Conservation (phyloP, 768 basidiomycete genomes). For the Russula emetica region DNA sequence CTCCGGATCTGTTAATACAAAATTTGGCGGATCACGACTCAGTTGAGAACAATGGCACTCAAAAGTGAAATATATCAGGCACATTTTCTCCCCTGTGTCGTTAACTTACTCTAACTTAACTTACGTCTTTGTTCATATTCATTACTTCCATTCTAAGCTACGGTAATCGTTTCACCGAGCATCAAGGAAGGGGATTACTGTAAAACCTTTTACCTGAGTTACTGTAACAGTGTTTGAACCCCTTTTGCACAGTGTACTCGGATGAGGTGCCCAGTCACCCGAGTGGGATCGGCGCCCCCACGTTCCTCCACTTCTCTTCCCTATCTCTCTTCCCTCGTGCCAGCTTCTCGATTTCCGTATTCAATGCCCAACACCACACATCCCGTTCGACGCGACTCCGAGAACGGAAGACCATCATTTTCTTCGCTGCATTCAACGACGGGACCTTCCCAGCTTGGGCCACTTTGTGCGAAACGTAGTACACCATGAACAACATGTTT, state of each 20-base stretch:
- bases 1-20: conserved; percentile 8
- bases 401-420: conserved; percentile 62
- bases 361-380: conserved; percentile 92
- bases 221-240: background rate
- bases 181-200: background rate
- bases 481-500: conserved; percentile 82
- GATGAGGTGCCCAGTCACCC: background rate
- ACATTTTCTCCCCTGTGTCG: background rate
- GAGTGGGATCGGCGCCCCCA: conserved; percentile 46
- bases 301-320: conserved; percentile 61
- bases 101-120: background rate
- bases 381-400: conserved; percentile 87
- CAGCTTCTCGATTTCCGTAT: conserved; percentile 82
- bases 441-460: conserved; percentile 37
- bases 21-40: background rate
- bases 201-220: background rate
- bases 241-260: background rate
- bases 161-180: background rate
- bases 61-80: background rate
- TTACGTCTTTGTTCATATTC: background rate
- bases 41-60: background rate
- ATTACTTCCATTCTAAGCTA: background rate
- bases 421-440: conserved; percentile 52
- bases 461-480: conserved; percentile 46
- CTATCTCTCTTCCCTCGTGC: conserved; percentile 56